Conservation (phyloP, 2,329 filamentous ascomycete genomes). For the Fusarium sp. region DNA sequence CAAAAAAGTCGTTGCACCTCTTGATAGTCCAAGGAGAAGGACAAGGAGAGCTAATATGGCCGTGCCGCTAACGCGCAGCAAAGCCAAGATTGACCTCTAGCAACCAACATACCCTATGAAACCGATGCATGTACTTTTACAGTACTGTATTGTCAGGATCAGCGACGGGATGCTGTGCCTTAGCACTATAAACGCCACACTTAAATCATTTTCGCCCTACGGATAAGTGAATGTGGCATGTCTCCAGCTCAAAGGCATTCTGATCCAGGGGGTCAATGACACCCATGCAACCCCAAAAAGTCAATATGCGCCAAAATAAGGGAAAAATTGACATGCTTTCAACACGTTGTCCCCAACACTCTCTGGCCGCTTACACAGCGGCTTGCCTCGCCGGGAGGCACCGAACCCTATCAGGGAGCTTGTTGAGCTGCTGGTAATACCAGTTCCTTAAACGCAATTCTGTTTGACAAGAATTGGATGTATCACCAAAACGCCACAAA, state of each 20-base stretch:
- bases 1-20: neutral
- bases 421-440: constrained; percentile 6
- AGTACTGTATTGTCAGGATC: neutral
- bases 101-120: neutral
- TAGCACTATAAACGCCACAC: constrained; percentile 41
- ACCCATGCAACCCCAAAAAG: constrained; percentile 17
- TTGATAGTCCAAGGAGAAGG: neutral
- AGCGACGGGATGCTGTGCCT: constrained; percentile 2
- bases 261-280: constrained; percentile 7
- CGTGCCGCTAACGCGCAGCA: neutral
- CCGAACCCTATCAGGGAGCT: neutral
- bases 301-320: constrained; percentile 5
- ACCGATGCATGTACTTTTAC: neutral
- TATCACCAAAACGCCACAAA: neutral
- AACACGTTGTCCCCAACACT: constrained; percentile 4
- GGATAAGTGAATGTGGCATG: neutral
- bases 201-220: constrained; percentile 29
- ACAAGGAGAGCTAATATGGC: neutral
- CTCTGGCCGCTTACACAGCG: neutral
- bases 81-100: constrained; percentile 14
- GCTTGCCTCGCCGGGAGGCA: constrained; percentile 1
- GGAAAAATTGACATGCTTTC: neutral
- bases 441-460: neutral
- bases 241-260: constrained; percentile 4
- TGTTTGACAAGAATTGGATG: neutral